Conservation (phyloP, 2,329 filamentous ascomycete species). For the Sclerotiophoma versabilis region DNA sequence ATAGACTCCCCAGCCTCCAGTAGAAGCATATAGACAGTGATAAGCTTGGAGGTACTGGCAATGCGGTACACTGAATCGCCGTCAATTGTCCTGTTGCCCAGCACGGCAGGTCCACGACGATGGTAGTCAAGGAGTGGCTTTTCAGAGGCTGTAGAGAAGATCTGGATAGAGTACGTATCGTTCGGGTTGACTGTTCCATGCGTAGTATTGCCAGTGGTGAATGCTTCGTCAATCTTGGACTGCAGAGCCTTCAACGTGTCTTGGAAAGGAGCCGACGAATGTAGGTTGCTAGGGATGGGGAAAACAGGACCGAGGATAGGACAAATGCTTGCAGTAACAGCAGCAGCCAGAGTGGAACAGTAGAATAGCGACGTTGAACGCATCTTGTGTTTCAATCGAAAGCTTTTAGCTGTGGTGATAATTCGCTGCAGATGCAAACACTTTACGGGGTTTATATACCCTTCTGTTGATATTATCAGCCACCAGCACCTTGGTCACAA, state of each 20-base stretch:
- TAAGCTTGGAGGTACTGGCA: constrained; percentile 51
- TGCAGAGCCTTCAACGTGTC: not conserved
- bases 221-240: constrained; percentile 7
- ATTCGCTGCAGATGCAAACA: not conserved
- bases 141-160: constrained; percentile 15
- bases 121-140: constrained; percentile 18
- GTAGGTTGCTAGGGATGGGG: constrained; percentile 5
- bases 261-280: constrained; percentile 4
- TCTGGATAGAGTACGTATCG: constrained; percentile 21
- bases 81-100: constrained; percentile 29
- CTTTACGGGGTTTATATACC: not conserved
- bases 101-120: constrained; percentile 7
- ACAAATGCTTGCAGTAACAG: constrained; percentile 1
- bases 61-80: constrained; percentile 55
- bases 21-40: constrained; percentile 51
- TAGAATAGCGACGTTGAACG: not conserved
- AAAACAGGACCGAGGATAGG: constrained; percentile 20
- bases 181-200: constrained; percentile 13
- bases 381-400: not conserved
- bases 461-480: not conserved
- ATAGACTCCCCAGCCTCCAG: constrained; percentile 43
- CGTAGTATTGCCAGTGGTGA: constrained; percentile 11
- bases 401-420: not conserved
- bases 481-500: not conserved
- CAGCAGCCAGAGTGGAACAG: not conserved